Conservation (phyloP, 108 stramenopile genomes). For the Skeletonema marinoi region DNA sequence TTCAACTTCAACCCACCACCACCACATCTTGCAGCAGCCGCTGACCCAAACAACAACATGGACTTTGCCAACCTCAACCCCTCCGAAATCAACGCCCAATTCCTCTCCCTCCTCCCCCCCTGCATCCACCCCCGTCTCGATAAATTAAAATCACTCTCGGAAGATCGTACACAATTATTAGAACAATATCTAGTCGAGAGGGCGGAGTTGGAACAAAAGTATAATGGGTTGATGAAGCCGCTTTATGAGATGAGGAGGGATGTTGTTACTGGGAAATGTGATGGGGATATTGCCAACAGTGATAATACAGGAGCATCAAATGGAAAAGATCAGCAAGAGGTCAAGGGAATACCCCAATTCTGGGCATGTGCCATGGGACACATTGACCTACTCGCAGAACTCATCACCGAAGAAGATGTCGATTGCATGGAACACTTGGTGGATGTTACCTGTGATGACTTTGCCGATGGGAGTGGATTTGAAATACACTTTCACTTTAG, state of each 20-base stretch:
- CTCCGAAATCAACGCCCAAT: slow-evolving; percentile 6
- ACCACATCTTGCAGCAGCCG: background rate
- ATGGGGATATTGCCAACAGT: slow-evolving; percentile 41
- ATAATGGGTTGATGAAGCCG: slow-evolving; percentile 48
- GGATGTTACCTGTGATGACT: slow-evolving; percentile 76
- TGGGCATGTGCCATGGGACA: slow-evolving; percentile 84
- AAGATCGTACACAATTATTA: slow-evolving; percentile 57
- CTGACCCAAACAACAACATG: background rate
- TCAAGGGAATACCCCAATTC: slow-evolving; percentile 87
- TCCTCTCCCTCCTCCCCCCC: slow-evolving; percentile 54
- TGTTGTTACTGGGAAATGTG: slow-evolving; percentile 50
- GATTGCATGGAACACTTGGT: slow-evolving; percentile 75
- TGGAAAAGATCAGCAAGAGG: slow-evolving; percentile 29
- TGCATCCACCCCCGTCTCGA: slow-evolving; percentile 61
- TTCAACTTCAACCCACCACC: background rate
- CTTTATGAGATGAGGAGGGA: slow-evolving; percentile 68
- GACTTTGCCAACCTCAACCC: background rate
- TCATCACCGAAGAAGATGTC: slow-evolving; percentile 83
- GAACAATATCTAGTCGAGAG: slow-evolving; percentile 77
- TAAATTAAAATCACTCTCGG: slow-evolving; percentile 61
- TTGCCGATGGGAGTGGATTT: slow-evolving; percentile 87
- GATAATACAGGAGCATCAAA: slow-evolving; percentile 7
- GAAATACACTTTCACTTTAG: slow-evolving; percentile 86
- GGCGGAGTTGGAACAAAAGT: slow-evolving; percentile 84
- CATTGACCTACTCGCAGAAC: slow-evolving; percentile 70